Evolutionary conservation across 495 filamentous ascomycete genomes (phyloP).

Genomic region (Hyaloscypha finlandica): DNA sequence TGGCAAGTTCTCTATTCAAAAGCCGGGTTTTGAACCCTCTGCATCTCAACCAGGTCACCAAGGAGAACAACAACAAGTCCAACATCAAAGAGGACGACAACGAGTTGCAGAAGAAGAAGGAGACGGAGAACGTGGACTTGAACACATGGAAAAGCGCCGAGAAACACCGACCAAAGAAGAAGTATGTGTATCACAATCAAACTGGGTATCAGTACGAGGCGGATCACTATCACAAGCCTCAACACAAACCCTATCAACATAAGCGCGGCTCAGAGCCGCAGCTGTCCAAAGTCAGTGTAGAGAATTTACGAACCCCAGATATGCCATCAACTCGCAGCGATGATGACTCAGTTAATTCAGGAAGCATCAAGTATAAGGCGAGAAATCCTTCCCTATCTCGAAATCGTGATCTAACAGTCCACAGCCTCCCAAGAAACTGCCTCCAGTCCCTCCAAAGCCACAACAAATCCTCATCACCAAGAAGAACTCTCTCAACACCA

Average conservation of each 20-base stretch:
- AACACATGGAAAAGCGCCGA: conserved; percentile 30
- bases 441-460: conserved; percentile 16
- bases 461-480: conserved; percentile 31
- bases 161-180: conserved; percentile 36
- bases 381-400: not conserved
- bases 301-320: conserved; percentile 3
- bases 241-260: conserved; percentile 28
- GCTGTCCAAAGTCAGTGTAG: not conserved
- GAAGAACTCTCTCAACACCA: conserved; percentile 20
- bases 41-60: conserved; percentile 43
- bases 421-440: conserved; percentile 16
- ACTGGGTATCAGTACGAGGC: conserved; percentile 23
- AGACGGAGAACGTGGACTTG: conserved; percentile 33
- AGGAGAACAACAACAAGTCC: conserved; percentile 23
- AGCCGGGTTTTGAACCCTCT: conserved; percentile 50
- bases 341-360: conserved; percentile 4
- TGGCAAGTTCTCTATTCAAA: conserved; percentile 42
- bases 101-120: conserved; percentile 27
- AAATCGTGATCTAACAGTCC: not conserved
- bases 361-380: conserved; percentile 16
- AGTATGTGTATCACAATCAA: conserved; percentile 31
- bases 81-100: conserved; percentile 28
- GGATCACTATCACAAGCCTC: conserved; percentile 23
- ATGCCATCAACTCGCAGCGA: conserved; percentile 4
- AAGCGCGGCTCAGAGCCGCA: conserved; percentile 25